Evolutionary conservation across 106 monocot species (phyloP), one percentile per base, ranked within the genome.

Genomic region (Dendrobium huoshanense): DNA sequence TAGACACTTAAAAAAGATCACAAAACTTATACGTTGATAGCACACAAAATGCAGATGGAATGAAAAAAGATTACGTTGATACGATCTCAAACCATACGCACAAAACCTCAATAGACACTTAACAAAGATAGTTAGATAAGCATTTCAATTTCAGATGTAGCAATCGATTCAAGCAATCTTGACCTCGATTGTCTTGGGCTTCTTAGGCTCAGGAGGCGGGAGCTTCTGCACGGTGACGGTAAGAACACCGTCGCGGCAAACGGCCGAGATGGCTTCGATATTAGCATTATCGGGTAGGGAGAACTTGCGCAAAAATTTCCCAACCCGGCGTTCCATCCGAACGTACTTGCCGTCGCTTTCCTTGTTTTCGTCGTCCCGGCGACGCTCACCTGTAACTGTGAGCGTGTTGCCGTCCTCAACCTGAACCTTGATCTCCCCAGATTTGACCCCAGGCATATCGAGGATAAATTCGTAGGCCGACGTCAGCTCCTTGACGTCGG

Each of bases 181-280:
- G 20, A 94, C 94, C 87, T 94, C 87, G 77, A 94, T 86, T 55
- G 91, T 88, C 86, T 94, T 94, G 11, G 91, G 90, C 82, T 90
- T 93, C 93, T 93, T 93, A n/a, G 90, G 93, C 85, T 93, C 90
- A 70, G 93, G 90, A 77, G 91, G 93, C 27, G 90, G 90, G 27
- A 86, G 24, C 89, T 91, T 94, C 84, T 82, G 20, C 27, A 94
- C 87, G 44, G 86, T 91, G 41, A 94, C 91, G 9, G 83, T 88
- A 42, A 94, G 84, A 80, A 94, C 93, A 6, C 93, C 93, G 19
- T 91, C 93, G 76, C 82, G 79, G 75, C 87, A 94, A 40, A 80
- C 81, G 1, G 93, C 93, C 17, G 85, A 73, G 56, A 91, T 51
- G 2, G 43, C 70, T 17, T 94, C 91, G 0, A 77, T 15, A 55